phyloP scores from a whole-genome alignment of 179 eudicot genomes.

The Amaranthus tricolor region DNA sequence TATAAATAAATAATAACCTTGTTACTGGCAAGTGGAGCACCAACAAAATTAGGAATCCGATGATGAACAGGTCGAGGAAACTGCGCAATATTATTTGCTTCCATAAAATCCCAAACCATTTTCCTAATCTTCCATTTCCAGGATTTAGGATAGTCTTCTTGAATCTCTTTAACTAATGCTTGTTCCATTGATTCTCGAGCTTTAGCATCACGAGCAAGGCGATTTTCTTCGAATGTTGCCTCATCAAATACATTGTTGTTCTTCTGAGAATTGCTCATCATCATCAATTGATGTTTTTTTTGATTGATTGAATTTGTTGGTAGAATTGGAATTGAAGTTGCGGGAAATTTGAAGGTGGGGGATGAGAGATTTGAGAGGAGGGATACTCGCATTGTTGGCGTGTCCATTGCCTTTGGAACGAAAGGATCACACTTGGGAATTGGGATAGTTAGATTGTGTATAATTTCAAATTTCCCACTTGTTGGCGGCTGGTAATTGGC shows the following conservation, averaged over 20 bases:
- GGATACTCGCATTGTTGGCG: background rate
- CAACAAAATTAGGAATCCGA: conserved; percentile 85
- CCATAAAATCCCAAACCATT: conserved; percentile 90
- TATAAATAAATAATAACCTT: conserved; percentile 34
- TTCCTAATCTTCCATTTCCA: conserved; percentile 92
- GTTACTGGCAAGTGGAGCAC: conserved; percentile 59
- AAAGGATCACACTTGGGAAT: no score
- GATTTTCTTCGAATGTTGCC: conserved; percentile 66
- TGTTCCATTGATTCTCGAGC: conserved; percentile 72
- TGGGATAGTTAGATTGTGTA: no score
- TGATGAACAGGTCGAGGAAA: conserved; percentile 96
- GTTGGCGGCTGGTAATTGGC: no score
- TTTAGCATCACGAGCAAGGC: conserved; percentile 62
- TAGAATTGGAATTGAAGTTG: conserved; percentile 11
- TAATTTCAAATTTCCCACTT: no score
- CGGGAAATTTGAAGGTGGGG: conserved; percentile 20
- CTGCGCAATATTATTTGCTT: conserved; percentile 68
- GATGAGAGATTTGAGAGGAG: background rate
- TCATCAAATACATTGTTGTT: conserved; percentile 50
- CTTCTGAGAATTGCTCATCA: conserved; percentile 24
- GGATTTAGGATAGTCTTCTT: conserved; percentile 55
- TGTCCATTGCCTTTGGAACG: conserved; percentile 3
- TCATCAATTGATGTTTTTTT: background rate
- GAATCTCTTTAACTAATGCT: conserved; percentile 30
- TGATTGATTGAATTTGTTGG: background rate